phyloP scores from a whole-genome alignment of 345 rosid species.

The Laguncularia racemosa region DNA sequence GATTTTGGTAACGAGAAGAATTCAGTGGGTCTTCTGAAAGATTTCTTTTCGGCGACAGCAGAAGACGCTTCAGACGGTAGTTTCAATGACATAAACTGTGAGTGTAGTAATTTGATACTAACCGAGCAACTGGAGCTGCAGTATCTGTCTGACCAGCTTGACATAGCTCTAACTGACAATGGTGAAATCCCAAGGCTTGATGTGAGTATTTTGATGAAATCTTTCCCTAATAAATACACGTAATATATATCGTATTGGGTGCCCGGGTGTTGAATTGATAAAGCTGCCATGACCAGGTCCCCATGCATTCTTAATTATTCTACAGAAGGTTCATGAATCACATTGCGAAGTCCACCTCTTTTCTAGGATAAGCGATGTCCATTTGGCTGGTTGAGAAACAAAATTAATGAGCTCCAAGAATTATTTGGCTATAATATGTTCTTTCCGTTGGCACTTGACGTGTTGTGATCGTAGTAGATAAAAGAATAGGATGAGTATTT shows the following conservation, averaged over 20 bases:
- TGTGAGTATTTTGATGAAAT: constrained; percentile 32
- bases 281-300: no score
- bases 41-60: constrained; percentile 34
- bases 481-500: no score
- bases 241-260: no score
- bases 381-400: no score
- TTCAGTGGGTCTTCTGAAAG: constrained; percentile 42
- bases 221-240: background rate
- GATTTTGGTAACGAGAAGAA: constrained; percentile 40
- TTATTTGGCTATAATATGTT: no score
- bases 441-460: no score
- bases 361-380: no score
- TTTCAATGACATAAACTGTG: constrained; percentile 40
- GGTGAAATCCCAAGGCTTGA: constrained; percentile 80
- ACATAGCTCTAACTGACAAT: constrained; percentile 63
- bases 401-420: no score
- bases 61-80: constrained; percentile 47
- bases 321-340: no score
- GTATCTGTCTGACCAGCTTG: constrained; percentile 76
- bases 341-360: no score
- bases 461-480: no score
- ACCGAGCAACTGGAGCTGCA: constrained; percentile 74
- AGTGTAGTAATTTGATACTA: constrained; percentile 30
- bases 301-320: no score
- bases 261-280: background rate